Conservation (phyloP, 1,139 yeast species). For the Saccharomyces hybrid region DNA sequence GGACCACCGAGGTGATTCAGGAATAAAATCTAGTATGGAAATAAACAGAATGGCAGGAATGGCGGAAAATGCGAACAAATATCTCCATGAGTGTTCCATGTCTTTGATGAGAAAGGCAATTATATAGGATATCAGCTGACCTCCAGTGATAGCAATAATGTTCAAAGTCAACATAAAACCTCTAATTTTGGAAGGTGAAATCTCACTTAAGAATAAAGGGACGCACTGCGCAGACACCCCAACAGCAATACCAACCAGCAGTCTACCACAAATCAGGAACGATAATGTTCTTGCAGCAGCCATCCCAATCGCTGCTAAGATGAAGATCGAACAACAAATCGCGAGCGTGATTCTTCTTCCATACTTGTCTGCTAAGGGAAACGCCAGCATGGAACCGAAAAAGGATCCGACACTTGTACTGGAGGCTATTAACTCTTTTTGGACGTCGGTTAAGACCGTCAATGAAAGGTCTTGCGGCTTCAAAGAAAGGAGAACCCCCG, state of each 20-base stretch:
- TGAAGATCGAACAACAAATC: constrained; percentile 34
- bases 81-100: constrained; percentile 36
- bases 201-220: constrained; percentile 39
- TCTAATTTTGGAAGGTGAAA: constrained; percentile 36
- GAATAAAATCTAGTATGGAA: constrained; percentile 37
- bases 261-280: constrained; percentile 33
- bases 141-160: constrained; percentile 40
- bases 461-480: constrained; percentile 31
- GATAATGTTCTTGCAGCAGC: constrained; percentile 29
- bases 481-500: constrained; percentile 37
- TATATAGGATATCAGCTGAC: constrained; percentile 39
- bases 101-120: constrained; percentile 29
- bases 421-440: constrained; percentile 38
- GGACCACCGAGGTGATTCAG: constrained; percentile 55
- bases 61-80: constrained; percentile 36
- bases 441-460: constrained; percentile 24
- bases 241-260: constrained; percentile 38
- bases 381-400: constrained; percentile 37
- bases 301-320: constrained; percentile 35
- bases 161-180: constrained; percentile 37
- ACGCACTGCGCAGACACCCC: constrained; percentile 40
- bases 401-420: constrained; percentile 39
- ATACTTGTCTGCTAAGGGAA: constrained; percentile 30
- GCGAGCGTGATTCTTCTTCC: constrained; percentile 37
- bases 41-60: constrained; percentile 37